Evolutionary conservation across 1,284 basidiomycete species (phyloP).

Genomic region (Ganoderma meredithae): DNA sequence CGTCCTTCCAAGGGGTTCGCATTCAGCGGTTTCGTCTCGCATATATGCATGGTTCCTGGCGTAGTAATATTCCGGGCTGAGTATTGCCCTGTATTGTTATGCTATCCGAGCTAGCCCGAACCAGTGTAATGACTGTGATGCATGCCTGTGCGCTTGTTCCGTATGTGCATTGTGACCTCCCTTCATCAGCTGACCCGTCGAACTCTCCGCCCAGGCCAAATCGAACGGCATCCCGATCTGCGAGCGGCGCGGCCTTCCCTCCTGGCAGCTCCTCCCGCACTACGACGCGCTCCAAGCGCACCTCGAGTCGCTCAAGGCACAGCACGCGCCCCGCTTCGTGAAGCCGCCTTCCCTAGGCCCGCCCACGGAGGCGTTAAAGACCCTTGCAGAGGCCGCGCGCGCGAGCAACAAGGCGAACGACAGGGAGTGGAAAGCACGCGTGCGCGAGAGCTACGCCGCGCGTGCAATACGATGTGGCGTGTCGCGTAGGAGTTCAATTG

Average conservation of each 20-base stretch:
- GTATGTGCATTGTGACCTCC: too few relatives aligned
- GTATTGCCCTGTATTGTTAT: too few relatives aligned
- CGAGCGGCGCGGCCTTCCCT: constrained; percentile 67
- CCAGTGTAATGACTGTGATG: too few relatives aligned
- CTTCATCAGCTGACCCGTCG: too few relatives aligned
- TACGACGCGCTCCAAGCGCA: constrained; percentile 64
- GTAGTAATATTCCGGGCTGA: too few relatives aligned
- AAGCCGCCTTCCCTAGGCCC: constrained; percentile 71
- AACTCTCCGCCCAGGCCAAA: constrained; percentile 51
- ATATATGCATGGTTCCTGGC: too few relatives aligned
- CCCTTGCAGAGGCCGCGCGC: constrained; percentile 60
- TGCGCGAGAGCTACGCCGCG: constrained; percentile 65
- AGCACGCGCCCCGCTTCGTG: constrained; percentile 59
- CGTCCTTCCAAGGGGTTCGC: too few relatives aligned
- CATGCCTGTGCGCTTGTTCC: too few relatives aligned
- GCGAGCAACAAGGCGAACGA: constrained; percentile 38
- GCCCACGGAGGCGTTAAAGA: constrained; percentile 59
- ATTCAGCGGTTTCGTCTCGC: too few relatives aligned
- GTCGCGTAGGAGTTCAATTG: constrained; percentile 72
- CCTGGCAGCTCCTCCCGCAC: constrained; percentile 64
- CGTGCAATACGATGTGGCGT: constrained; percentile 67
- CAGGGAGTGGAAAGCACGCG: constrained; percentile 58
- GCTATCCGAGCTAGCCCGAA: too few relatives aligned
- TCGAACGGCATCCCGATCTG: constrained; percentile 73
- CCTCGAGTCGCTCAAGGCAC: constrained; percentile 62